Evolutionary conservation across 2,329 filamentous ascomycete genomes (phyloP).

Genomic region (Fusarium agapanthi): DNA sequence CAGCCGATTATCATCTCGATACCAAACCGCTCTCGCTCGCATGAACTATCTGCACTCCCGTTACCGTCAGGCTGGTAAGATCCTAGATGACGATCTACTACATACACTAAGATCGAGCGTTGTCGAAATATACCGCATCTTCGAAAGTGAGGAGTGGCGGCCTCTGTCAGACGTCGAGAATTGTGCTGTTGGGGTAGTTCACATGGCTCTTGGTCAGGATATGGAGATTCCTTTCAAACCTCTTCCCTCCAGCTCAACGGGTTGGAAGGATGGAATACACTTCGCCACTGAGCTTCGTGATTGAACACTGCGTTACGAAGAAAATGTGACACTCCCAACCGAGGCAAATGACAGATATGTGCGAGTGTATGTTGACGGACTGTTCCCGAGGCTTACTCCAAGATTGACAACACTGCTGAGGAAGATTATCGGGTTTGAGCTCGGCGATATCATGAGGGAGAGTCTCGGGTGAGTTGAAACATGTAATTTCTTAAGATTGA

Average conservation of each 20-base stretch:
- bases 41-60: too few species aligned
- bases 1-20: too few species aligned
- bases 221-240: neutral
- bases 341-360: neutral
- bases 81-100: too few species aligned
- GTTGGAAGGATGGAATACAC: neutral
- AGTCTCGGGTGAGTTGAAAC: neutral
- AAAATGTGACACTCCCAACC: neutral
- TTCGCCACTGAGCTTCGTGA: neutral
- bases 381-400: neutral
- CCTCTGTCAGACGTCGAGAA: too few species aligned
- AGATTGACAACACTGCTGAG: neutral
- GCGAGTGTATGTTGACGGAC: neutral
- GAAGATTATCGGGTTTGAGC: neutral
- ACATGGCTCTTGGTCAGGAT: neutral
- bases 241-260: neutral
- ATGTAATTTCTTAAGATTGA: accelerated
- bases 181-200: too few species aligned
- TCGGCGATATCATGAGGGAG: neutral
- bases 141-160: too few species aligned
- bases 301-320: neutral
- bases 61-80: too few species aligned
- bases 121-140: too few species aligned
- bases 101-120: too few species aligned
- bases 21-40: too few species aligned